A percentile compares a stretch with the other conserved stretches of the same genome.
Evolutionary conservation across 495 filamentous ascomycete genomes (phyloP).

Genomic region (Podospora pseudoanserina): DNA sequence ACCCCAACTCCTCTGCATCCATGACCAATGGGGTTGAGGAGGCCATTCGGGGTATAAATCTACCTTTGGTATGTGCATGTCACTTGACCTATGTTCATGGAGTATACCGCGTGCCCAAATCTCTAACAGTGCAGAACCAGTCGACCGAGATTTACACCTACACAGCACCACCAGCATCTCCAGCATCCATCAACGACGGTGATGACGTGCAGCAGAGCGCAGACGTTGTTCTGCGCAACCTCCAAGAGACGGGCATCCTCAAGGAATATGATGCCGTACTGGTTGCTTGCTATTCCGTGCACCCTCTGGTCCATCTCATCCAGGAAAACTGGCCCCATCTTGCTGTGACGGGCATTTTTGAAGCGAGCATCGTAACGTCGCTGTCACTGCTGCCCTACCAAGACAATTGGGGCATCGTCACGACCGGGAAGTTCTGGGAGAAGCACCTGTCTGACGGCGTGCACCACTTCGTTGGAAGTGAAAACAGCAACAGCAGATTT

Average conservation of each 20-base stretch:
- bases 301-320: constrained; percentile 70
- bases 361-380: constrained; percentile 65
- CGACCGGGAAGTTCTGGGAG: constrained; percentile 82
- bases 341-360: constrained; percentile 83
- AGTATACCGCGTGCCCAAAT: constrained; percentile 38
- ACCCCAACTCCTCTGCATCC: constrained; percentile 78
- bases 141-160: constrained; percentile 46
- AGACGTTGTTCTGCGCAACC: constrained; percentile 52
- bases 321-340: constrained; percentile 33
- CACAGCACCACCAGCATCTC: constrained; percentile 49
- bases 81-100: neutral
- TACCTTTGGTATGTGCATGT: constrained; percentile 39
- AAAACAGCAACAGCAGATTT: constrained; percentile 45
- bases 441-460: constrained; percentile 63
- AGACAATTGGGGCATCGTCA: constrained; percentile 78
- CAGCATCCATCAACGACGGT: constrained; percentile 63
- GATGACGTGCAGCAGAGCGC: constrained; percentile 50
- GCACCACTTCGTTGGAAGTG: constrained; percentile 47
- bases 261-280: constrained; percentile 68
- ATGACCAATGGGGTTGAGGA: constrained; percentile 78
- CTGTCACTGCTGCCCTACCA: constrained; percentile 46
- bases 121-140: constrained; percentile 49
- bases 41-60: constrained; percentile 53
- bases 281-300: constrained; percentile 84
- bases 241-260: constrained; percentile 38